phyloP scores from a whole-genome alignment of 1,139 yeast genomes.

The Barnettozyma hawaiiensis region DNA sequence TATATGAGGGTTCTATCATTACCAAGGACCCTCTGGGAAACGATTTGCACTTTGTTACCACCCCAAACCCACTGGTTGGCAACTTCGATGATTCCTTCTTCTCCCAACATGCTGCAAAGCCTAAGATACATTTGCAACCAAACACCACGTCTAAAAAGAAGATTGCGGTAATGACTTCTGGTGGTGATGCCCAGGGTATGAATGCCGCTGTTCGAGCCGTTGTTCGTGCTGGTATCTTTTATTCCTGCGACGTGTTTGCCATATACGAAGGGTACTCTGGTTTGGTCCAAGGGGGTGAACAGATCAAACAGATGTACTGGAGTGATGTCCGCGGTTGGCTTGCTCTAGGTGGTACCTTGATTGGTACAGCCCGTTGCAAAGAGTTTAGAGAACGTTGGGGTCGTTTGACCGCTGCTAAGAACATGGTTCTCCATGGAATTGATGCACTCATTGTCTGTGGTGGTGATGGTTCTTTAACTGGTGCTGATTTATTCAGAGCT shows the following conservation, averaged over 20 bases:
- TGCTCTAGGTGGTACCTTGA: constrained; percentile 72
- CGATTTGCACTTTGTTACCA: constrained; percentile 39
- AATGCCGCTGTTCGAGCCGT: constrained; percentile 78
- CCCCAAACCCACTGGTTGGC: constrained; percentile 28
- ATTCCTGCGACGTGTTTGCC: constrained; percentile 69
- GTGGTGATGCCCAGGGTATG: constrained; percentile 89
- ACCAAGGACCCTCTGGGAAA: constrained; percentile 56
- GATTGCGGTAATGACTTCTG: constrained; percentile 82
- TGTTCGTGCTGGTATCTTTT: constrained; percentile 65
- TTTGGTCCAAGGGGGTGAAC: constrained; percentile 58
- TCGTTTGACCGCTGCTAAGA: constrained; percentile 58
- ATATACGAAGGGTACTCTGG: constrained; percentile 79
- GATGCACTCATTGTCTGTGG: constrained; percentile 81
- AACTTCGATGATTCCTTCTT: constrained; percentile 33
- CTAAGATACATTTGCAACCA: constrained; percentile 10
- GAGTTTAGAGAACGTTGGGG: constrained; percentile 67
- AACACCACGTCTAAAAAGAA: constrained; percentile 36
- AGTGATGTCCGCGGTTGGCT: constrained; percentile 72
- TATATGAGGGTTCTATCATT: constrained; percentile 25
- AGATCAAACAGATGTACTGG: constrained; percentile 66
- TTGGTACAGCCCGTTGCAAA: constrained; percentile 75
- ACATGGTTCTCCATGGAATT: constrained; percentile 65
- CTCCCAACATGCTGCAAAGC: constrained; percentile 15
- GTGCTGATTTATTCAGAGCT: constrained; percentile 70
- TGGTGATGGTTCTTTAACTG: constrained; percentile 82